phyloP scores from a whole-genome alignment of 805 yeast genomes.

The Starmerella floris region DNA sequence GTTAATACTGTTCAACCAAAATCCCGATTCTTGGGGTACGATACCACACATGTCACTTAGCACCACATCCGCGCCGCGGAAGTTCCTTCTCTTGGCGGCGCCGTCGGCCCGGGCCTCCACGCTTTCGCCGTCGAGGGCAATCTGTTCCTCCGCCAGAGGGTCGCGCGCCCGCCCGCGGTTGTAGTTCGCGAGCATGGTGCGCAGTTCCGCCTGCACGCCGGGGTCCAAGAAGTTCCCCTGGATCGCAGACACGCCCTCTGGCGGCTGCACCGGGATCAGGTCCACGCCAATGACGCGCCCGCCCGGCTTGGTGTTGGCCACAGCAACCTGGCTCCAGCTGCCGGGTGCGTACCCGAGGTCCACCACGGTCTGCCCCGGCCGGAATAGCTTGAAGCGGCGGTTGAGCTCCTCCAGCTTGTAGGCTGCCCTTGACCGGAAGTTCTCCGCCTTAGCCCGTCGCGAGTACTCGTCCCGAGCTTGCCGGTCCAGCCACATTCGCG shows the following conservation, averaged over 20 bases:
- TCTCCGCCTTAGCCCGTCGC: conserved; percentile 47
- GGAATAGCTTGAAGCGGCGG: conserved; percentile 46
- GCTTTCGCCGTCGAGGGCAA: too few species aligned
- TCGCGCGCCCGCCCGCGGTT: conserved; percentile 20
- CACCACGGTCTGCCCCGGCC: conserved; percentile 46
- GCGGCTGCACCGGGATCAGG: conserved; percentile 64
- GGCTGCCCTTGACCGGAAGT: conserved; percentile 77
- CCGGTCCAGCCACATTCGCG: conserved; percentile 62
- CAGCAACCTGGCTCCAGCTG: conserved; percentile 83
- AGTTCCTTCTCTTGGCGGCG: background rate
- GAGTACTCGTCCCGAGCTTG: conserved; percentile 54
- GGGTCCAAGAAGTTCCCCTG: conserved; percentile 76
- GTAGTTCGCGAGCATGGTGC: conserved; percentile 21
- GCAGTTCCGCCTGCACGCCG: conserved; percentile 28
- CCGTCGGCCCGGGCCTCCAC: too few species aligned
- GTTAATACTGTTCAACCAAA: conserved; percentile 56
- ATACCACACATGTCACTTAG: conserved; percentile 75
- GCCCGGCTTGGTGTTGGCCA: conserved; percentile 35
- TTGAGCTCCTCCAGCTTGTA: conserved; percentile 71
- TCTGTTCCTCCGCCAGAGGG: too few species aligned
- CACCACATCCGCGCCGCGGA: conserved; percentile 45
- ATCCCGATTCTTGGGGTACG: conserved; percentile 36
- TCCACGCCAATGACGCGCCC: conserved; percentile 71
- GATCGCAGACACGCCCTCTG: conserved; percentile 60
- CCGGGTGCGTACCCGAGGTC: conserved; percentile 90